Conservation (phyloP, 257 asterid genomes). For the Scutellaria barbata region DNA sequence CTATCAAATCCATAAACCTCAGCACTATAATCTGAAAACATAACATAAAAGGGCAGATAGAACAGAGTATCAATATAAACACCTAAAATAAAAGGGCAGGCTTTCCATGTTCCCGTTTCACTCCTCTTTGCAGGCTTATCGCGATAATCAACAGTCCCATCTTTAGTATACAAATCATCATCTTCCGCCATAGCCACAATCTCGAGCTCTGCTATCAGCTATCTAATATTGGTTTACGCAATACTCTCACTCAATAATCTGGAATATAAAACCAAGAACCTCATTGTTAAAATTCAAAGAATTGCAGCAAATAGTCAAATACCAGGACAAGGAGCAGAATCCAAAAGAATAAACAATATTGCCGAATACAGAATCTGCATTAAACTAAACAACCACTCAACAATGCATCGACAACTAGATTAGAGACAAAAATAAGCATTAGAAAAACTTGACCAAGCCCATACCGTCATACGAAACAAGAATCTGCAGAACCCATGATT, state of each 20-base stretch:
- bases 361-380: slow-evolving; percentile 34
- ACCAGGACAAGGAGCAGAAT: not conserved
- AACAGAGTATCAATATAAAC: not conserved
- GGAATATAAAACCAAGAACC: slow-evolving; percentile 14
- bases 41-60: not conserved
- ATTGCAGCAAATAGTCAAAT: not conserved
- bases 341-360: not conserved
- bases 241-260: slow-evolving; percentile 27
- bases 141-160: slow-evolving; percentile 70
- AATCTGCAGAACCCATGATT: slow-evolving; percentile 9
- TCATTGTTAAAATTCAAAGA: not conserved
- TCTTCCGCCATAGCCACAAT: slow-evolving; percentile 46
- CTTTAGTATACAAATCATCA: slow-evolving; percentile 66
- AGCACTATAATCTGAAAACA: not conserved
- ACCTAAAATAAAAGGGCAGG: slow-evolving; percentile 81
- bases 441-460: not conserved
- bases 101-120: slow-evolving; percentile 79
- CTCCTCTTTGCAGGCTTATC: slow-evolving; percentile 69
- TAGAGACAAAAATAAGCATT: slow-evolving; percentile 14
- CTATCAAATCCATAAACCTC: not conserved
- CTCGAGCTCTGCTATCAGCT: not conserved
- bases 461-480: not conserved
- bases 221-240: not conserved
- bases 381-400: not conserved
- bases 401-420: not conserved